These are phyloP conservation scores for Magnolia kwangsiensis DNA, from an alignment of 164 flowering plant species.

Conservation along the genomic window DNA sequence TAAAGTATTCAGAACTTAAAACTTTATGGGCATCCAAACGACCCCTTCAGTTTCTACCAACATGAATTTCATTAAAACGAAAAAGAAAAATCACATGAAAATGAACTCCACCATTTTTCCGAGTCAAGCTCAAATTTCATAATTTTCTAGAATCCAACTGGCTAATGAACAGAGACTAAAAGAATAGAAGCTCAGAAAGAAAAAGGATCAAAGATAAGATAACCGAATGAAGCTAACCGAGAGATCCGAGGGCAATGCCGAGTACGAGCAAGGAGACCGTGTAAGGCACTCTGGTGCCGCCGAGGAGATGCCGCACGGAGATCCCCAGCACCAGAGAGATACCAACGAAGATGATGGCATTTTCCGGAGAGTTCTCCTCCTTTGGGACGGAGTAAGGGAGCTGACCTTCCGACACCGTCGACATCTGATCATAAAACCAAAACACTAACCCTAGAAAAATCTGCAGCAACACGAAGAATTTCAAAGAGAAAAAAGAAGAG, in stretches of 20 bases:
- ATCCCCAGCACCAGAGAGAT: slow-evolving; percentile 71
- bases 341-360: slow-evolving; percentile 73
- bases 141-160: too few relatives aligned
- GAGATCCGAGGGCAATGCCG: slow-evolving; percentile 77
- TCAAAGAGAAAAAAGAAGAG: not conserved
- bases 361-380: slow-evolving; percentile 36
- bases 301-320: slow-evolving; percentile 67
- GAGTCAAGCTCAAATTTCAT: too few relatives aligned
- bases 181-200: not conserved
- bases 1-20: too few relatives aligned
- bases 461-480: not conserved
- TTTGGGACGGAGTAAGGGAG: slow-evolving; percentile 20
- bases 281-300: slow-evolving; percentile 89
- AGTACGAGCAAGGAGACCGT: slow-evolving; percentile 80
- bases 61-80: too few relatives aligned
- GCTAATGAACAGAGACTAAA: not conserved
- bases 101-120: too few relatives aligned
- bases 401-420: slow-evolving; percentile 24
- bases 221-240: slow-evolving; percentile 40
- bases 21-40: too few relatives aligned
- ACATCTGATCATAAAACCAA: slow-evolving; percentile 9
- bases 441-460: not conserved
- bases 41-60: too few relatives aligned
- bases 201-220: not conserved
- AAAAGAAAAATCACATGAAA: too few relatives aligned